Conservation (phyloP, 805 yeast species). For the Candida piceae region DNA sequence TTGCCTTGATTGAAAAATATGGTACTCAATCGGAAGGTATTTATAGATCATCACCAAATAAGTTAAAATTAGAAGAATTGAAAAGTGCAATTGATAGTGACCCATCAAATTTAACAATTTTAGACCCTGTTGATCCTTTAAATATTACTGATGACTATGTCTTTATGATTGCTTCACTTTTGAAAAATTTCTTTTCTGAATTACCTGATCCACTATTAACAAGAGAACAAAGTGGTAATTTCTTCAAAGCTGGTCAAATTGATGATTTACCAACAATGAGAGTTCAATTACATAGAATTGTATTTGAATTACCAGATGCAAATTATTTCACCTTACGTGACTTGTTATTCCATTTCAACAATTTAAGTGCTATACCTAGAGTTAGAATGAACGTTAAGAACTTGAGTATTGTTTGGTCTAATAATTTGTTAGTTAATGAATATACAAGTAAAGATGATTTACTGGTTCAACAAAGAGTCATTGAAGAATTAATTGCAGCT, state of each 20-base stretch:
- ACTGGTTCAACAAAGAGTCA: constrained; percentile 47
- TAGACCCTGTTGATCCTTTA: constrained; percentile 50
- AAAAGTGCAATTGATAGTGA: constrained; percentile 68
- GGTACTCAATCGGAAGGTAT: constrained; percentile 88
- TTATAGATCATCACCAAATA: constrained; percentile 80
- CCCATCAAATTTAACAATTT: constrained; percentile 53
- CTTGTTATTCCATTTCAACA: constrained; percentile 69
- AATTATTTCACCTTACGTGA: constrained; percentile 89
- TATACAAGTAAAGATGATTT: constrained; percentile 51
- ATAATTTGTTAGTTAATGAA: constrained; percentile 68
- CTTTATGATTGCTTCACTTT: constrained; percentile 78
- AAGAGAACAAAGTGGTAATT: constrained; percentile 50
- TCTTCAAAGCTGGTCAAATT: constrained; percentile 67
- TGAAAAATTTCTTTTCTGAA: constrained; percentile 77
- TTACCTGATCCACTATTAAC: constrained; percentile 87
- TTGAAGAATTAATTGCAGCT: constrained; percentile 79
- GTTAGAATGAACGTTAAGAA: constrained; percentile 81
- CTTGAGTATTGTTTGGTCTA: constrained; percentile 93
- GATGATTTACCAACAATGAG: constrained; percentile 50
- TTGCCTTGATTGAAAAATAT: constrained; percentile 75
- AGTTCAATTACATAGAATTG: constrained; percentile 80
- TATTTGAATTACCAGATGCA: constrained; percentile 89
- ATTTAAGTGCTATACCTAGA: constrained; percentile 37
- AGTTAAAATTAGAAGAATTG: constrained; percentile 65
- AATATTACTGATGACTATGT: constrained; percentile 73